A percentile compares a stretch with the other conserved stretches of the same genome.
phyloP scores from a whole-genome alignment of 2,329 filamentous ascomycete genomes.

The Cadophora sp. region DNA sequence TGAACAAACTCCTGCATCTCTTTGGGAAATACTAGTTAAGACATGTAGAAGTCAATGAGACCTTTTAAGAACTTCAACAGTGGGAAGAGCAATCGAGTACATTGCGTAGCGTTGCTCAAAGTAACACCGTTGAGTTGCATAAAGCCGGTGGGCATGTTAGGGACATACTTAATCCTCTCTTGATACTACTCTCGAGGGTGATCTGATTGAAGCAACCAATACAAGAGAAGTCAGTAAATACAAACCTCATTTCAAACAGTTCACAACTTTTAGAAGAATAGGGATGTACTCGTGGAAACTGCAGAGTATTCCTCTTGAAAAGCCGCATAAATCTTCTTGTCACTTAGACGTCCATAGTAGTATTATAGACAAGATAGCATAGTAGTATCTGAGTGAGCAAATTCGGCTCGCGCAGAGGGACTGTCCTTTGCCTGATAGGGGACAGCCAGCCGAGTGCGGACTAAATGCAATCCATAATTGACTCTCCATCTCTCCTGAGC shows the following conservation, averaged over 20 bases:
- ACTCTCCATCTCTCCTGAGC: neutral
- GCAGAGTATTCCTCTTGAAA: neutral
- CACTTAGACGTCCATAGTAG: neutral
- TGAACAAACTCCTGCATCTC: neutral
- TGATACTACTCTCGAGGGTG: neutral
- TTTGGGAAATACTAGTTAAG: neutral
- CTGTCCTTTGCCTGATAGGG: neutral
- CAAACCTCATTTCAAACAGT: too few species aligned
- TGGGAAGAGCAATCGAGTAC: neutral
- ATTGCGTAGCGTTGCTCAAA: neutral
- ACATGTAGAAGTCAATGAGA: neutral
- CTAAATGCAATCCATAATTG: neutral
- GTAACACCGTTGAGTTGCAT: neutral
- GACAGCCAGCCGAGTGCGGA: neutral
- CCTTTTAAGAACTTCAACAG: neutral
- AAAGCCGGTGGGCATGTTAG: neutral
- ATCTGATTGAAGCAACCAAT: neutral
- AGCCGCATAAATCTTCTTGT: neutral
- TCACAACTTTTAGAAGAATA: too few species aligned
- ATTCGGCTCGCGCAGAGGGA: neutral
- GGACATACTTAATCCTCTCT: neutral
- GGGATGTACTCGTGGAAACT: too few species aligned
- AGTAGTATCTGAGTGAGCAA: neutral
- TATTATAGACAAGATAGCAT: neutral
- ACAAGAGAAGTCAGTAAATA: too few species aligned